Evolutionary conservation across 345 rosid species (phyloP), one percentile per base, ranked within the genome.

Genomic region (Moringa oleifera): DNA sequence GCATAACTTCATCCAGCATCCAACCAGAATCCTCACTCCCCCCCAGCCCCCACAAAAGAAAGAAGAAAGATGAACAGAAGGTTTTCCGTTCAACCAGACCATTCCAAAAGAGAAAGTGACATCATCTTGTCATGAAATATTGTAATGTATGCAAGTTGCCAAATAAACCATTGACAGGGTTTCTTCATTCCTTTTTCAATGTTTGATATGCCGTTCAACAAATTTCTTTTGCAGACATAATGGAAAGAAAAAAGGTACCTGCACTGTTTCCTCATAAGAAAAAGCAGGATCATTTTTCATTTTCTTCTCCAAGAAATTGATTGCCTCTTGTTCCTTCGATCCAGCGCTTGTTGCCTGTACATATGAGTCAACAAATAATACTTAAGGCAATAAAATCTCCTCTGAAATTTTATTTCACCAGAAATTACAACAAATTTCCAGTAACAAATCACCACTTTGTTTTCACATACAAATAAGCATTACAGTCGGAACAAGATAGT

Each of bases 321-420:
- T 86, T 28, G 99, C 97, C 79, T 95, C 99, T 75, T 95, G 99
- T 67, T 95, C 99, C 75, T 91, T 95, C 60, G 85, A 77, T 63
- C 99, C 99, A 70, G 96, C 97, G 68, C 99, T 91, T 25, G 99
- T 95, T 53, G 97, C 99, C 97, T 95, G 81, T 46, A 82, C 23
- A 65, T 19, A 67, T 46, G 18, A 25, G 25, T 15, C 13, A 58
- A 53, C 46, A 46, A 9, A 31, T 22, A 41, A 68, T 20, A 23
- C 21, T 12, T 51, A 24, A 24, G 4, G 16, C 18, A 23, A 59
- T n/a, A n/a, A 51, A 41, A 20, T 46, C 56, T 24, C 47, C 33
- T 28, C 8, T 28, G 33, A 8, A 7, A 7, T 41, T 41, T 41
- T 11, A 21, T 19, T 33, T 45, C 55, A 55, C 45, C 18, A 23